Conservation (phyloP, 495 filamentous ascomycete genomes). For the Podospora fimiseda region DNA sequence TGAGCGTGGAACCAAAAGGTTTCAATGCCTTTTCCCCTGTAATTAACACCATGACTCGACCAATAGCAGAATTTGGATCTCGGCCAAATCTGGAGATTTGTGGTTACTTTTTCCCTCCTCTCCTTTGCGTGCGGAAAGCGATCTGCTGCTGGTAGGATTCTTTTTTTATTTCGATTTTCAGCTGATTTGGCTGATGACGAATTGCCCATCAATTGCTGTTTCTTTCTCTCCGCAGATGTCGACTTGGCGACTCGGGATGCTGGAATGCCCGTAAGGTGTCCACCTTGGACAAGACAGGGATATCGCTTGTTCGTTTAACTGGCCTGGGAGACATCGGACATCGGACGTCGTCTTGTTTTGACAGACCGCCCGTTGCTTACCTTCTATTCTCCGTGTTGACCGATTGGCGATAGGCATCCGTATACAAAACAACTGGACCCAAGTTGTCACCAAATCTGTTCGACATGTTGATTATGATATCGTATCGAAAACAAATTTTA, state of each 20-base stretch:
- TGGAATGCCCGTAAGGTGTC: no score
- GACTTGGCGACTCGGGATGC: background rate
- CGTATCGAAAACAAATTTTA: background rate
- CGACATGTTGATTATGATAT: background rate
- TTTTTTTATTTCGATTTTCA: constrained; percentile 8
- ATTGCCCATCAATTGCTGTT: background rate
- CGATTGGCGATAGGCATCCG: no score
- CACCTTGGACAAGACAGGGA: no score
- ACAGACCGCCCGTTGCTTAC: no score
- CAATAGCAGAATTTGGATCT: background rate
- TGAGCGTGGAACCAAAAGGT: background rate
- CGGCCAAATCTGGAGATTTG: background rate
- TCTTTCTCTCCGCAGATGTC: constrained; percentile 8
- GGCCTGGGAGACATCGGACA: no score
- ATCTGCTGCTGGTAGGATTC: background rate
- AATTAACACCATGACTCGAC: background rate
- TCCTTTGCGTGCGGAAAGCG: background rate
- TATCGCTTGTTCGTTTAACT: background rate
- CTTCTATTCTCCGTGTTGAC: no score
- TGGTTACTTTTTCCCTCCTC: background rate
- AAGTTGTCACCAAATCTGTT: no score
- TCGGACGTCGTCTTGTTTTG: no score
- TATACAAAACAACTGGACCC: no score
- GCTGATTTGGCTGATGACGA: constrained; percentile 9
- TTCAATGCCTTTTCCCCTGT: background rate